phyloP scores from a whole-genome alignment of 1,284 basidiomycete genomes.

The Tilletia caries region DNA sequence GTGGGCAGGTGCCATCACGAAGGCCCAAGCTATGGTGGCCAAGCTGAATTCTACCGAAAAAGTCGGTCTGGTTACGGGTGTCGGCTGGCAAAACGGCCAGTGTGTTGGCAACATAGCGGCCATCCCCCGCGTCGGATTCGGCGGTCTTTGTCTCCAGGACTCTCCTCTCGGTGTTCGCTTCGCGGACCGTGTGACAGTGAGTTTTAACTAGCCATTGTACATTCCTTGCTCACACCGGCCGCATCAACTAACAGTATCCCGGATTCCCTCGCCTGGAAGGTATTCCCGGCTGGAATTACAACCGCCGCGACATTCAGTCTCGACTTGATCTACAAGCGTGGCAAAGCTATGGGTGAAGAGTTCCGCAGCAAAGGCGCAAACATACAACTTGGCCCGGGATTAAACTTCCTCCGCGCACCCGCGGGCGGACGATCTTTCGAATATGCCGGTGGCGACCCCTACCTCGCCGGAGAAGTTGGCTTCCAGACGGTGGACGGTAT shows the following conservation, averaged over 20 bases:
- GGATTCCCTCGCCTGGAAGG: too few species aligned
- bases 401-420: constrained; percentile 57
- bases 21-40: constrained; percentile 53
- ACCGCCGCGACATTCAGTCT: constrained; percentile 69
- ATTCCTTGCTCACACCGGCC: background rate
- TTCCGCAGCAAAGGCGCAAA: constrained; percentile 76
- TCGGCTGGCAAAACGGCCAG: constrained; percentile 24
- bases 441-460: constrained; percentile 65
- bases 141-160: constrained; percentile 66
- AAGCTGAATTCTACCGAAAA: constrained; percentile 58
- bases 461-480: constrained; percentile 68
- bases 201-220: too few species aligned
- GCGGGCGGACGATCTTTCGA: constrained; percentile 59
- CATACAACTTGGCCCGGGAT: constrained; percentile 61
- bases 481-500: constrained; percentile 72
- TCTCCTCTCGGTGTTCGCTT: constrained; percentile 63
- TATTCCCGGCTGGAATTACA: constrained; percentile 71
- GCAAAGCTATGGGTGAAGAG: constrained; percentile 72
- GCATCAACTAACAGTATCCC: background rate
- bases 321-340: constrained; percentile 69
- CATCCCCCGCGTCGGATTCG: constrained; percentile 64
- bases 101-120: constrained; percentile 45
- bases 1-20: constrained; percentile 66
- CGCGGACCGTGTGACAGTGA: constrained; percentile 50
- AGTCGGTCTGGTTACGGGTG: constrained; percentile 56